Evolutionary conservation across 177 flowering plant genomes (phyloP), one percentile per base, ranked within the genome.

Genomic region (Tripterygium wilfordii): DNA sequence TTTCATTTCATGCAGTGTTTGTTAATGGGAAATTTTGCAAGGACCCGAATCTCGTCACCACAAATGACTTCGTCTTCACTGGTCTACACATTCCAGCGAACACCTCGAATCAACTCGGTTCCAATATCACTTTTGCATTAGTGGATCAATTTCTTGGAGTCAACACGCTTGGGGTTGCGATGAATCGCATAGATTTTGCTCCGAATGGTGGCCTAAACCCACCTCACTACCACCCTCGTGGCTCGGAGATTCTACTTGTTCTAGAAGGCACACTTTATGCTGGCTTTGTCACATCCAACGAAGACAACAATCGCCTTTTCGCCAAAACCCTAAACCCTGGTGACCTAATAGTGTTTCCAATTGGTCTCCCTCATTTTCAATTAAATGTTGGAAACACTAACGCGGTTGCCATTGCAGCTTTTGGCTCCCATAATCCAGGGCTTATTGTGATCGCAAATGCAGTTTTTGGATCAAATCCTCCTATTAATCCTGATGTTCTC

Each of bases 271-370:
- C 38, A 35, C 38, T 25, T 17, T 25, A 8, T 0, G 53, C 41
- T 21, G 61, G 61, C 6, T 56, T 56, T 24, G 45, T 56, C 45
- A 42, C 45, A 42, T 42, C 45, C 29, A 42, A 42, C 45, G 29
- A 3, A 12, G 15, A 20, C 12, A 42, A 42, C 18, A 30, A 30
- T 12, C 29, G 18, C 16, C 9, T 42, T 17, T 10, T 42, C 45
- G 14, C 16, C 16, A 42, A 42, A 25, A 6, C 24, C 29, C 18
- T 42, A 4, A 3, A 42, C 3, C 29, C 29, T 3, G 20, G 48
- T 26, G 33, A 27, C 27, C 32, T 44, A 15, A 16, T 44, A 26
- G 48, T 44, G 33, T 44, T 44, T 27, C 33, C 48, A 1, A 26
- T 44, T 44, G 31, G 48, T 5, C 33, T 26, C 29, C 23, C 24